Conservation (phyloP, 305 asterid species). For the Plantago rigida region DNA sequence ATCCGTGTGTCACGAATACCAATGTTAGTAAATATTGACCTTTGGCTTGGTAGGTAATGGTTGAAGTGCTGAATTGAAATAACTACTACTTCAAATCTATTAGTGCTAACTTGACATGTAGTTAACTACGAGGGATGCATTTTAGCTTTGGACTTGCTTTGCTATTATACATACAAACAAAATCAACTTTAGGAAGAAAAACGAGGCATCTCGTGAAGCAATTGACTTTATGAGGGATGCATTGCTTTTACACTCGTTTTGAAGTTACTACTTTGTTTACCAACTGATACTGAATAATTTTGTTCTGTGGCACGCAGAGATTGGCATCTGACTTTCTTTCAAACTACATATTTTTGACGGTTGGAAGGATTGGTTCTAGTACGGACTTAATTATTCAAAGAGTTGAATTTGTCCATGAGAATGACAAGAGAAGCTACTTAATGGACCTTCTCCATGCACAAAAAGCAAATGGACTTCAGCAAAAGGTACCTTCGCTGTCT, state of each 20-base stretch:
- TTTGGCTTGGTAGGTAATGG: no score
- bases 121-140: no score
- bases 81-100: no score
- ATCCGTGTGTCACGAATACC: no score
- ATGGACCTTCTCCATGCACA: conserved; percentile 91
- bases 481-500: conserved; percentile 37
- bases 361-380: conserved; percentile 83
- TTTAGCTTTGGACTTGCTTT: no score
- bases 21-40: no score
- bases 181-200: no score
- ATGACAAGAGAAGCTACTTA: conserved; percentile 74
- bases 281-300: conserved; percentile 9
- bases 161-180: no score
- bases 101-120: no score
- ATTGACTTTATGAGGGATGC: conserved; percentile 5
- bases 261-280: conserved; percentile 1
- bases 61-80: no score
- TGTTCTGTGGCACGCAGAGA: conserved; percentile 47
- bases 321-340: conserved; percentile 84
- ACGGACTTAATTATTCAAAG: conserved; percentile 71
- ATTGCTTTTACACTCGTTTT: not conserved
- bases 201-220: not conserved
- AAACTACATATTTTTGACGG: conserved; percentile 70
- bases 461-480: conserved; percentile 48
- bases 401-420: conserved; percentile 60